Evolutionary conservation across 2,329 filamentous ascomycete species (phyloP), one percentile per base, ranked within the genome.

Genomic region (Exophiala aquamarina): DNA sequence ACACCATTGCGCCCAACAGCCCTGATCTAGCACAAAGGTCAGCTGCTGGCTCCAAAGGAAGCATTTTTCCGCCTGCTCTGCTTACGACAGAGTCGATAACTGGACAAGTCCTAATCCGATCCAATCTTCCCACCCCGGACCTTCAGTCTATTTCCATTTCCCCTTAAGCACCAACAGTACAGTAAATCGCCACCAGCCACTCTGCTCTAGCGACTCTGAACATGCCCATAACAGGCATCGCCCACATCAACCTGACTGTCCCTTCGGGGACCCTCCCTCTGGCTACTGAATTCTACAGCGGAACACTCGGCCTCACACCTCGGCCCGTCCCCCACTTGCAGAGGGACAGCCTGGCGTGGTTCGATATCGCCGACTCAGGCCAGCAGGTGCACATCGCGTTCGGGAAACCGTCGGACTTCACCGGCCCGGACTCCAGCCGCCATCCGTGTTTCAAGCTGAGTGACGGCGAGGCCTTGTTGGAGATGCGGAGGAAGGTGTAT

Each of bases 361-460:
- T 64, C 46, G 55, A 55, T 15, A 44, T 50, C 14, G 47, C 28
- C 32, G 35, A 29, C 39, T 44, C 26, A 14, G 41, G 41, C 37
- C 37, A 51, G 61, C 66, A 58, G 72, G 79, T 83, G 66, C 77
- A 84, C 58, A 76, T 83, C 45, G 77, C 70, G 11, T 66, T 67
- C 5, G 62, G 63, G 23, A 26, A 26, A 11, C 6, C 6, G 23
- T 26, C 23, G 23, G 23, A 26, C 11, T 11, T 26, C 23, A 11
- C 11, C 75, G 0, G 23, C 23, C 6, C 23, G 11, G 11, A 26
- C 4, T 74, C 75, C 1, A 65, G 66, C 2, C 70, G 78, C 2
- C 81, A 84, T 56, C 78, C 79, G 3, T 85, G 81, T 62, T 83
- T 85, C 56, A 71, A 69, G 29, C 56, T 84, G 2, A 69, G 63